Evolutionary conservation across 2,329 filamentous ascomycete species (phyloP).

Genomic region (Colletotrichum kahawae): DNA sequence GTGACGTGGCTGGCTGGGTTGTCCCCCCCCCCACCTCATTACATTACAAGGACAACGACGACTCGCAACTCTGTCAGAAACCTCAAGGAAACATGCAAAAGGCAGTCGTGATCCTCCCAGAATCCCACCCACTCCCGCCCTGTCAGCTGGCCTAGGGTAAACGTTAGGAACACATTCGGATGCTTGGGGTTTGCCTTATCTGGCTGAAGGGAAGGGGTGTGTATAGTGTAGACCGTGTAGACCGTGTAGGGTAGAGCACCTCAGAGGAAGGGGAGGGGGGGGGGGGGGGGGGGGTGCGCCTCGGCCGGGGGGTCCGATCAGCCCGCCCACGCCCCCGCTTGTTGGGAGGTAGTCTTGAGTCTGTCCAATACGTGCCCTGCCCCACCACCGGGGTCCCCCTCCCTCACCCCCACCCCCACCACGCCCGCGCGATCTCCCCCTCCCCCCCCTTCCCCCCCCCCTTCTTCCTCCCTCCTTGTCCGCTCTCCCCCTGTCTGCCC

Average conservation of each 20-base stretch:
- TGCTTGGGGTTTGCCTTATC: neutral
- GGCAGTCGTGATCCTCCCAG: neutral
- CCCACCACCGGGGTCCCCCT: no score
- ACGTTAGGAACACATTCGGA: neutral
- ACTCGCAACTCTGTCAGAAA: neutral
- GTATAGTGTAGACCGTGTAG: neutral
- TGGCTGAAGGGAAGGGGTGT: neutral
- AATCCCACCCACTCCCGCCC: no score
- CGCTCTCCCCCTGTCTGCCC: no score
- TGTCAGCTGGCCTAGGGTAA: neutral
- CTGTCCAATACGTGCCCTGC: no score
- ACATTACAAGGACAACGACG: neutral
- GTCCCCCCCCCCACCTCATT: neutral
- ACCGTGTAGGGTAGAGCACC: neutral
- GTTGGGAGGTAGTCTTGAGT: no score
- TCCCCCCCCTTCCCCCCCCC: no score
- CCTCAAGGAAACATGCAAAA: neutral
- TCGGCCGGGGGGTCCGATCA: no score
- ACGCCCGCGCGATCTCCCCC: no score
- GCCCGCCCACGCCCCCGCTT: no score
- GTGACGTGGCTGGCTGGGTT: neutral
- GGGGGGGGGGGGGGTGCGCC: no score
- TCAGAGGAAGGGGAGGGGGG: neutral
- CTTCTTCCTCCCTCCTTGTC: no score
- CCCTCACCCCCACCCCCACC: no score